Evolutionary conservation across 495 filamentous ascomycete genomes (phyloP).

Genomic region (Lasiosphaeria ovina): DNA sequence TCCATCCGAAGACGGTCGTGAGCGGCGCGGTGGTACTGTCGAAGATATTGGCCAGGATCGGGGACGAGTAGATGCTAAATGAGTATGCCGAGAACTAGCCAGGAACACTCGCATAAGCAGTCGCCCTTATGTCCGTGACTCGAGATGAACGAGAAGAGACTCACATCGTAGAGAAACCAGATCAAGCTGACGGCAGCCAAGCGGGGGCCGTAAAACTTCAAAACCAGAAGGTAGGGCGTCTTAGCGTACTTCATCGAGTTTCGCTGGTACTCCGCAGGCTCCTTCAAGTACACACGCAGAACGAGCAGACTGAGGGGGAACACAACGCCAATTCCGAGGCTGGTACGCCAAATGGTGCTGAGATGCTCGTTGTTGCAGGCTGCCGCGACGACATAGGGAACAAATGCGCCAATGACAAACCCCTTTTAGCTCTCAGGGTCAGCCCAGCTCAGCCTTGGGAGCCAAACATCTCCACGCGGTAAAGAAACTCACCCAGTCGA

Average conservation of each 20-base stretch:
- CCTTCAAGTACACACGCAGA: constrained; percentile 70
- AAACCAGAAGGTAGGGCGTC: constrained; percentile 55
- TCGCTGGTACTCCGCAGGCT: constrained; percentile 77
- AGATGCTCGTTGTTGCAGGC: constrained; percentile 67
- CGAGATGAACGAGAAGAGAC: constrained; percentile 14
- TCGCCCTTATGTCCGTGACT: background rate
- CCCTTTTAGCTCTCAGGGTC: constrained; percentile 35
- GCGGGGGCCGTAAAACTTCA: constrained; percentile 60
- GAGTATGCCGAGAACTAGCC: constrained; percentile 68
- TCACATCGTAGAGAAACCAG: constrained; percentile 87
- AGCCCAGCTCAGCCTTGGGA: background rate
- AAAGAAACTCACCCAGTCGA: constrained; percentile 55
- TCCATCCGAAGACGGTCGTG: constrained; percentile 80
- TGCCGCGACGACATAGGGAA: constrained; percentile 67
- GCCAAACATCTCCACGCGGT: background rate
- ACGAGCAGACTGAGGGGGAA: constrained; percentile 74
- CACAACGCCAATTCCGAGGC: constrained; percentile 74
- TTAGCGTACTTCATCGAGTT: constrained; percentile 51
- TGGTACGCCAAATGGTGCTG: constrained; percentile 71
- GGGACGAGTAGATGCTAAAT: constrained; percentile 74
- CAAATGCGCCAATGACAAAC: constrained; percentile 72
- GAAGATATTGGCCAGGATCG: constrained; percentile 67
- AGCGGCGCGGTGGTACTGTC: constrained; percentile 50
- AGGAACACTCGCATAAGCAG: constrained; percentile 72
- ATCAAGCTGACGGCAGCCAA: constrained; percentile 70